Percentiles rank a stretch among this genome's conserved stretches.
These are phyloP conservation scores for Aspergillus ruber DNA, from an alignment of 2,329 filamentous ascomycete genomes.

Conservation along the genomic window DNA sequence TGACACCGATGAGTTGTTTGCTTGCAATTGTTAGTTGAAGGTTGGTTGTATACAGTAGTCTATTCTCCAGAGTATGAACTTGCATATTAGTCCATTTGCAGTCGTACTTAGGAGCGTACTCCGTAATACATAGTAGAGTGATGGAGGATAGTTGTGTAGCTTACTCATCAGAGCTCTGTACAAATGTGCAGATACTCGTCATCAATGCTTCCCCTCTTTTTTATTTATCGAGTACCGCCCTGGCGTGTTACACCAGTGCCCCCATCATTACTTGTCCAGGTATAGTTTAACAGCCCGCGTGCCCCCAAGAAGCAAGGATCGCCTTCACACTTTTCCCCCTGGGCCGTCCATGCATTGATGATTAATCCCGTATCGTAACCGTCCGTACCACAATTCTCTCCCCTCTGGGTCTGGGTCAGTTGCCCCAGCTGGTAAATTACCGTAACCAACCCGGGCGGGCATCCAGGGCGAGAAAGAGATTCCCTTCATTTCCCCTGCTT, in stretches of 20 bases:
- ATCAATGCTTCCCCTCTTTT: slow-evolving; percentile 10
- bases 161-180: not conserved
- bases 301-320: slow-evolving; percentile 5
- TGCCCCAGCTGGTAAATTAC: too few relatives aligned
- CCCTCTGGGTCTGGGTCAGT: too few relatives aligned
- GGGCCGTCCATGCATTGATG: not conserved
- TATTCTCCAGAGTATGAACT: too few relatives aligned
- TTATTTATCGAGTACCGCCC: slow-evolving; percentile 9
- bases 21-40: too few relatives aligned
- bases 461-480: not conserved
- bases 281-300: slow-evolving; percentile 5
- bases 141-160: not conserved
- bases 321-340: slow-evolving; percentile 3
- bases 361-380: slow-evolving; percentile 4
- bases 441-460: not conserved
- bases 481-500: slow-evolving; percentile 5
- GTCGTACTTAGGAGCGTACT: too few relatives aligned
- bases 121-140: too few relatives aligned
- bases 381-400: too few relatives aligned
- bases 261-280: slow-evolving; percentile 1
- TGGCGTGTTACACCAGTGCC: slow-evolving; percentile 2
- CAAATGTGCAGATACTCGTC: not conserved
- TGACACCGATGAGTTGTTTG: too few relatives aligned
- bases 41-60: too few relatives aligned
- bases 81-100: too few relatives aligned